phyloP scores from a whole-genome alignment of 306 rosid species.

The Trifolium pratense region DNA sequence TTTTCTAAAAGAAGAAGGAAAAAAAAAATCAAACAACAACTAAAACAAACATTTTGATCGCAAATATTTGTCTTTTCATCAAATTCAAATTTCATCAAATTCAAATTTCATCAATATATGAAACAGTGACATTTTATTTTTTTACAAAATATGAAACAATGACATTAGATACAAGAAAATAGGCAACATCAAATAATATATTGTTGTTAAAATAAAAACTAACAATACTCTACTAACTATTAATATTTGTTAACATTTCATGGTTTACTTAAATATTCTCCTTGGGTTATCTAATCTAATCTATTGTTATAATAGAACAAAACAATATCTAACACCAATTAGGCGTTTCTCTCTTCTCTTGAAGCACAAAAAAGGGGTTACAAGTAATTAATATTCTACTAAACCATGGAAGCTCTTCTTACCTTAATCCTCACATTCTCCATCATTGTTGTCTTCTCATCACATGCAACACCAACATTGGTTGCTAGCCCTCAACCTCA shows the following conservation, averaged over 20 bases:
- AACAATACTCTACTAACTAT: neutral
- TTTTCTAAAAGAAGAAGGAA: too few relatives aligned
- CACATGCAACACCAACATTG: conserved; percentile 42
- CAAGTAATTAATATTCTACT: neutral
- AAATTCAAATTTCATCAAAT: neutral
- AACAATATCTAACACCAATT: neutral
- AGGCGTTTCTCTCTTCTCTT: neutral
- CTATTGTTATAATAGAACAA: neutral
- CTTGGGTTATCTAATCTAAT: neutral
- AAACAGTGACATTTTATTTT: neutral
- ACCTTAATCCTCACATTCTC: conserved; percentile 20
- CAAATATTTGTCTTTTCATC: neutral
- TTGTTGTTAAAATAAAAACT: neutral
- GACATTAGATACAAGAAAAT: neutral
- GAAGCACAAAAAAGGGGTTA: neutral
- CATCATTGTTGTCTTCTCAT: conserved; percentile 35
- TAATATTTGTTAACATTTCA: neutral
- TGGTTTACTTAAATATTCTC: neutral
- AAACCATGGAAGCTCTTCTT: conserved; percentile 17
- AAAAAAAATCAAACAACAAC: neutral
- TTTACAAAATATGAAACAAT: too few relatives aligned
- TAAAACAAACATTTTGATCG: too few relatives aligned
- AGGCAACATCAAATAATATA: too few relatives aligned
- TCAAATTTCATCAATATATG: neutral
- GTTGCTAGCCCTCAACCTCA: conserved; percentile 44